These are phyloP conservation scores for Scheffersomyces cryptocercus DNA, from an alignment of 1,139 yeast species.

Conservation along the genomic window DNA sequence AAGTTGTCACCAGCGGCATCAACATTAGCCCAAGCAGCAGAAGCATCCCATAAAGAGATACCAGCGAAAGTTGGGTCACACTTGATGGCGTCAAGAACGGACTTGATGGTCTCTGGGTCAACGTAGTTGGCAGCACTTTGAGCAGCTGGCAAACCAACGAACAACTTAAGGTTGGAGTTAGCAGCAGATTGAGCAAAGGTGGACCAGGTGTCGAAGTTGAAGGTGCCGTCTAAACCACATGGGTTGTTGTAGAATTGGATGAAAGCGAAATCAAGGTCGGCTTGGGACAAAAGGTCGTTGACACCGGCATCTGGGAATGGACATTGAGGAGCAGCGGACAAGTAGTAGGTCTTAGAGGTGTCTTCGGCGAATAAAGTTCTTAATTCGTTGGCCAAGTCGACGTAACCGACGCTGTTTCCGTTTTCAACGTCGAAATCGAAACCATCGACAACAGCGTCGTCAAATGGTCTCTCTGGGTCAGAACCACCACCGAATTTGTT, in stretches of 20 bases:
- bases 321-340: slow-evolving; percentile 23
- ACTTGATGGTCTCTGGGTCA: slow-evolving; percentile 13
- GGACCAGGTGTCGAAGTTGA: slow-evolving; percentile 20
- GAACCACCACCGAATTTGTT: slow-evolving; percentile 16
- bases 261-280: slow-evolving; percentile 17
- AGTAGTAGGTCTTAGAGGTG: slow-evolving; percentile 11
- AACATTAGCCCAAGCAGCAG: slow-evolving; percentile 11
- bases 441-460: slow-evolving; percentile 16
- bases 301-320: slow-evolving; percentile 19
- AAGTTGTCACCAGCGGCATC: slow-evolving; percentile 1
- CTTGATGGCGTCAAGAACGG: slow-evolving; percentile 14
- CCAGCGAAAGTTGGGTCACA: slow-evolving; percentile 25
- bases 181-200: slow-evolving; percentile 14
- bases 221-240: slow-evolving; percentile 13
- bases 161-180: slow-evolving; percentile 16
- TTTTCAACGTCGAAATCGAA: slow-evolving; percentile 18
- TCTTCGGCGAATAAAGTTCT: slow-evolving; percentile 6
- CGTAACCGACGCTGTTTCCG: slow-evolving; percentile 8
- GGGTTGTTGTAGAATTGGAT: slow-evolving; percentile 23
- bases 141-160: slow-evolving; percentile 19
- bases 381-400: slow-evolving; percentile 13
- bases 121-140: slow-evolving; percentile 18
- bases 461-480: slow-evolving; percentile 14
- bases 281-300: slow-evolving; percentile 13
- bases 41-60: slow-evolving; percentile 30